A percentile compares a stretch with the other conserved stretches of the same genome.
Conservation (phyloP, 2,329 filamentous ascomycete species). For the Fusarium tanahbumbuense region DNA sequence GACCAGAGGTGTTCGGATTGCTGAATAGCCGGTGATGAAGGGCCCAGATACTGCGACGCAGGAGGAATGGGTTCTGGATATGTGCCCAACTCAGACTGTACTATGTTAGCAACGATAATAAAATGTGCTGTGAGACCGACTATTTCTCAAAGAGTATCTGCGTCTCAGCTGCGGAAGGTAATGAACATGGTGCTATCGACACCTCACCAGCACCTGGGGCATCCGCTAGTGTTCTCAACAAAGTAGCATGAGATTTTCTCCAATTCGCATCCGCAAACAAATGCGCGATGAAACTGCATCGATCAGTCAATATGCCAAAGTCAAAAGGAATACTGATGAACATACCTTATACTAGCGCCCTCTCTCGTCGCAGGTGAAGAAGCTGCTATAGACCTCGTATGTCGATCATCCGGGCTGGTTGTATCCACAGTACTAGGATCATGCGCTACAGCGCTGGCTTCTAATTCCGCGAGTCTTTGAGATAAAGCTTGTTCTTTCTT, state of each 20-base stretch:
- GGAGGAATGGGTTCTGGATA: conserved; percentile 18
- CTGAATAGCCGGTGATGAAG: conserved; percentile 16
- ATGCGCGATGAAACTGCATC: conserved; percentile 18
- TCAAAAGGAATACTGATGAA: no score
- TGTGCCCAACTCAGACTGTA: conserved; percentile 25
- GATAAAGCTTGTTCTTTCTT: conserved; percentile 12
- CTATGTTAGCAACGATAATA: rapidly evolving
- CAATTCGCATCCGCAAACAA: conserved; percentile 9
- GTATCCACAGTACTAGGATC: background rate
- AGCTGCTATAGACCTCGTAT: conserved; percentile 16
- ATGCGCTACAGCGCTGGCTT: background rate
- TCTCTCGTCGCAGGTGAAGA: conserved; percentile 11
- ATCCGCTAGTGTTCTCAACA: conserved; percentile 15
- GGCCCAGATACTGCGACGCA: conserved; percentile 18
- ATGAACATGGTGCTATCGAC: conserved; percentile 1
- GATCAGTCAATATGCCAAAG: background rate
- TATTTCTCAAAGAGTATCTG: conserved; percentile 18
- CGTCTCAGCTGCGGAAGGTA: conserved; percentile 7
- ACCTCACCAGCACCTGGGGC: conserved; percentile 1
- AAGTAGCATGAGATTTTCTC: conserved; percentile 18
- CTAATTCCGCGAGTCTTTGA: background rate
- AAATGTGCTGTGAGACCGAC: no score
- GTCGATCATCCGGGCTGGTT: conserved; percentile 17
- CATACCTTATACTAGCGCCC: conserved; percentile 24
- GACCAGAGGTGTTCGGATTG: rapidly evolving